These are phyloP conservation scores for Phylloporus sp. DNA, from an alignment of 768 basidiomycete genomes.

Conservation along the genomic window DNA sequence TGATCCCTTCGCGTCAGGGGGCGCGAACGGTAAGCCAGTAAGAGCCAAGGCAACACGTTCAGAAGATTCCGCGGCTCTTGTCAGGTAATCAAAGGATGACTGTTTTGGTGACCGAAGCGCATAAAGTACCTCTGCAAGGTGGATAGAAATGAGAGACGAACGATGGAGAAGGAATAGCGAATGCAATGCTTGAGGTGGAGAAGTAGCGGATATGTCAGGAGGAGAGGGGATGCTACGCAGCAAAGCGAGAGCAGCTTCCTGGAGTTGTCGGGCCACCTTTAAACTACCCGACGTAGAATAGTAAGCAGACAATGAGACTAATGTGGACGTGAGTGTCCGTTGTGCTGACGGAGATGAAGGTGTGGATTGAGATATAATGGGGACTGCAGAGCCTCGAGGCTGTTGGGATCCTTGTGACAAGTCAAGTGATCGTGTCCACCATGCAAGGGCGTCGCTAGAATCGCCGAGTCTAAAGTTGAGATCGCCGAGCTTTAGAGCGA, in stretches of 20 bases:
- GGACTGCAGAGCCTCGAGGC: slow-evolving; percentile 14
- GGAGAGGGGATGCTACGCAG: slow-evolving; percentile 53
- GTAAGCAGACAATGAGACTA: slow-evolving; percentile 70
- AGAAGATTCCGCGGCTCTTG: slow-evolving; percentile 61
- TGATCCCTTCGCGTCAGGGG: slow-evolving; percentile 34
- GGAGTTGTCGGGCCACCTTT: slow-evolving; percentile 48
- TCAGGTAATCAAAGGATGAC: slow-evolving; percentile 53
- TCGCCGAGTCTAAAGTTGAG: slow-evolving; percentile 55
- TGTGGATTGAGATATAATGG: slow-evolving; percentile 33
- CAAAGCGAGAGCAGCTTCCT: slow-evolving; percentile 53
- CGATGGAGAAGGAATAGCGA: slow-evolving; percentile 65
- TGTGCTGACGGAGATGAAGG: slow-evolving; percentile 63
- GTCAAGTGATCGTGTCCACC: slow-evolving; percentile 63
- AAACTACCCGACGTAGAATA: slow-evolving; percentile 60
- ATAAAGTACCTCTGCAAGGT: slow-evolving; percentile 69
- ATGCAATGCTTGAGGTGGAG: slow-evolving; percentile 62
- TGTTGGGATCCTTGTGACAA: slow-evolving; percentile 37
- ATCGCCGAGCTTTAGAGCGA: slow-evolving; percentile 67
- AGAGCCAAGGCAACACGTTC: slow-evolving; percentile 59
- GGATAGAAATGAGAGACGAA: slow-evolving; percentile 66
- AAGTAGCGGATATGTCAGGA: slow-evolving; percentile 37
- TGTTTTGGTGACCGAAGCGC: slow-evolving; percentile 40
- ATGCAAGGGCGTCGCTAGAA: slow-evolving; percentile 49
- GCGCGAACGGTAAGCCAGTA: slow-evolving; percentile 37
- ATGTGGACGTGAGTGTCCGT: slow-evolving; percentile 53